Percentiles rank a stretch among this genome's conserved stretches.
Evolutionary conservation across 208 protist species (phyloP).

Genomic region (Wallacemonas sp.): DNA sequence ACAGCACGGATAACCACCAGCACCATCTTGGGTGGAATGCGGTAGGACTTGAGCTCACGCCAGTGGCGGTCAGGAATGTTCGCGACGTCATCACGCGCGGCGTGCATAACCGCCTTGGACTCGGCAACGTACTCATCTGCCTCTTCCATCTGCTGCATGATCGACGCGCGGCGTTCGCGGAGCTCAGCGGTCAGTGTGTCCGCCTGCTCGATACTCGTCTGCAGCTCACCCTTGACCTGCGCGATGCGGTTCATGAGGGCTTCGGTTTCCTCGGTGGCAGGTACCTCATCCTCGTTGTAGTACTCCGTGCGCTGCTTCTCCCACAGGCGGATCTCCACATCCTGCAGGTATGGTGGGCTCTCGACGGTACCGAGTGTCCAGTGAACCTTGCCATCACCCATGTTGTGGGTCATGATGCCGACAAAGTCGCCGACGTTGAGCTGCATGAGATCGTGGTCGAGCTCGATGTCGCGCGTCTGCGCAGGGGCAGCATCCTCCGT

Average conservation of each 20-base stretch:
- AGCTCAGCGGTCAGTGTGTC: conserved; percentile 62
- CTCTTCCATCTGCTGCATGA: conserved; percentile 55
- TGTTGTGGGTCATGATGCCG: conserved; percentile 53
- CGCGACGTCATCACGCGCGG: conserved; percentile 71
- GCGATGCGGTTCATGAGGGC: conserved; percentile 59
- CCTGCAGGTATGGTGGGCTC: conserved; percentile 59
- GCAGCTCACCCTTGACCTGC: conserved; percentile 49
- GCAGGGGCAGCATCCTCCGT: neutral
- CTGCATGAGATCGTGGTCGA: conserved; percentile 33
- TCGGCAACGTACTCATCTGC: conserved; percentile 65
- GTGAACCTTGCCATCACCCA: conserved; percentile 50
- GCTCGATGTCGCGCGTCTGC: conserved; percentile 8
- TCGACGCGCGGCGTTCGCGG: conserved; percentile 42
- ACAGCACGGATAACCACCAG: conserved; percentile 73
- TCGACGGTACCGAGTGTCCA: conserved; percentile 82
- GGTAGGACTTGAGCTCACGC: conserved; percentile 89
- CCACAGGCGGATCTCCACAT: conserved; percentile 77
- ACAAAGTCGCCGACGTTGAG: conserved; percentile 79
- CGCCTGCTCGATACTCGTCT: conserved; percentile 59
- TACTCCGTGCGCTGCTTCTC: conserved; percentile 47
- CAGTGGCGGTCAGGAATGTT: conserved; percentile 76
- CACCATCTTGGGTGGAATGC: conserved; percentile 79
- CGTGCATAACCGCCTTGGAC: conserved; percentile 49
- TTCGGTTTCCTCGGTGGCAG: conserved; percentile 41
- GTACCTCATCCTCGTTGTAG: conserved; percentile 42